phyloP scores from a whole-genome alignment of 2,329 filamentous ascomycete genomes.

The Tolypocladium tundrense region DNA sequence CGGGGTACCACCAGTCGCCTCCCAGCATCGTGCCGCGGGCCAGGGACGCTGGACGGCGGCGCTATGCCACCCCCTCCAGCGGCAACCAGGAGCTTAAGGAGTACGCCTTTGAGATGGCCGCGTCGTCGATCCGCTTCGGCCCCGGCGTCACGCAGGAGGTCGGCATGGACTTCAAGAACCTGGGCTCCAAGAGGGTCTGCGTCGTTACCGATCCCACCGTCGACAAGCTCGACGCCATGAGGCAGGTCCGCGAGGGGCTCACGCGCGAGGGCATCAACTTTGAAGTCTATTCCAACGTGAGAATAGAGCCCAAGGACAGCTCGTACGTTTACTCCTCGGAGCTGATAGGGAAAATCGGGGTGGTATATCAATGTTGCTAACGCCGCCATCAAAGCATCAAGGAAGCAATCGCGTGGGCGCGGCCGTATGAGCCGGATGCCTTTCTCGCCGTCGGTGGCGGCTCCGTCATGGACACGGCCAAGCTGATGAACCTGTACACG shows the following conservation, averaged over 20 bases:
- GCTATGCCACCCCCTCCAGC: constrained; percentile 61
- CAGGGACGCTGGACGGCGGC: constrained; percentile 26
- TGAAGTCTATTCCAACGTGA: constrained; percentile 69
- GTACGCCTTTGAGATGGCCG: constrained; percentile 98
- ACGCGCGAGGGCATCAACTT: constrained; percentile 69
- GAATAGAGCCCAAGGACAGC: constrained; percentile 89
- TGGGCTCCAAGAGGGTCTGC: constrained; percentile 77
- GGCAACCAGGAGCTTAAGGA: constrained; percentile 60
- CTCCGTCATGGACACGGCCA: constrained; percentile 95
- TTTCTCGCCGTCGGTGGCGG: constrained; percentile 85
- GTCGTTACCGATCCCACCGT: constrained; percentile 87
- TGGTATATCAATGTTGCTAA: background rate
- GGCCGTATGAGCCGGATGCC: constrained; percentile 71
- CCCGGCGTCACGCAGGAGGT: constrained; percentile 91
- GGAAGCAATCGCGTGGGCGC: constrained; percentile 80
- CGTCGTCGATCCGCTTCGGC: constrained; percentile 87
- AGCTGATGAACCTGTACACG: constrained; percentile 95
- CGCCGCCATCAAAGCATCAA: constrained; percentile 49
- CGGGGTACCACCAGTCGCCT: constrained; percentile 60
- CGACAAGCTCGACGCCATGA: constrained; percentile 75
- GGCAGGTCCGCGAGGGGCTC: constrained; percentile 74
- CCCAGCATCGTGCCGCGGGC: constrained; percentile 43
- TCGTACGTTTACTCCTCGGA: constrained; percentile 44
- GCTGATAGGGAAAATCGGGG: no score
- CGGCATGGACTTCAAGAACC: constrained; percentile 93